Percentiles rank a stretch among this genome's conserved stretches.
Evolutionary conservation across 2,329 filamentous ascomycete genomes (phyloP).

Genomic region (Penicillium vulpinum): DNA sequence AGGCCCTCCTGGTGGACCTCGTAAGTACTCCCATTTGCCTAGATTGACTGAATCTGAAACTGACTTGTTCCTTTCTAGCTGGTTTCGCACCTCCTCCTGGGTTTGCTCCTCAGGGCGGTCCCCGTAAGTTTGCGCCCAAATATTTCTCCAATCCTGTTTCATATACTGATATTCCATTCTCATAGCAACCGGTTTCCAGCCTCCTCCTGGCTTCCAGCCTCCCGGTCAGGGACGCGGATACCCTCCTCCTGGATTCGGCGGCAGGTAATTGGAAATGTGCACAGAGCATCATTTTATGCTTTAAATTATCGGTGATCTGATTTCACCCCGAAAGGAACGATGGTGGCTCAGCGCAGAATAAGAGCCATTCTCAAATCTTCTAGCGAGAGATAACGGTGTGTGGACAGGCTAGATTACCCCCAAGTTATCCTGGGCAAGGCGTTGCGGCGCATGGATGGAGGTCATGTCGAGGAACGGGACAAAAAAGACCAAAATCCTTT

Average conservation of each 20-base stretch:
- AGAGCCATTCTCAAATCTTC: constrained; percentile 13
- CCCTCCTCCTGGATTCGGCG: constrained; percentile 53
- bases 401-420: constrained; percentile 30
- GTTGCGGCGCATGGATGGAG: constrained; percentile 45
- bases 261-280: constrained; percentile 36
- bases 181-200: constrained; percentile 54
- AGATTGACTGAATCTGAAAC: constrained; percentile 17
- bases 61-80: constrained; percentile 32
- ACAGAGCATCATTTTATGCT: constrained; percentile 26
- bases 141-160: constrained; percentile 11
- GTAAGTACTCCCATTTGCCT: constrained; percentile 45
- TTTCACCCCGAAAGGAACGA: constrained; percentile 17
- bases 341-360: constrained; percentile 12
- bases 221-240: constrained; percentile 56
- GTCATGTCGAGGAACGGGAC: constrained; percentile 32
- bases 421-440: constrained; percentile 40
- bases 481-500: constrained; percentile 24
- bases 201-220: constrained; percentile 73
- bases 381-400: constrained; percentile 18
- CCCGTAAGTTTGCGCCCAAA: constrained; percentile 42
- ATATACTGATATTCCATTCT: constrained; percentile 40
- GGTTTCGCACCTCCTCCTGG: constrained; percentile 51
- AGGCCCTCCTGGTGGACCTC: constrained; percentile 52
- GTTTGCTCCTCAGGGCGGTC: constrained; percentile 47
- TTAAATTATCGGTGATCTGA: constrained; percentile 24